phyloP scores from a whole-genome alignment of 164 flowering plant genomes.

The Annona cherimola region DNA sequence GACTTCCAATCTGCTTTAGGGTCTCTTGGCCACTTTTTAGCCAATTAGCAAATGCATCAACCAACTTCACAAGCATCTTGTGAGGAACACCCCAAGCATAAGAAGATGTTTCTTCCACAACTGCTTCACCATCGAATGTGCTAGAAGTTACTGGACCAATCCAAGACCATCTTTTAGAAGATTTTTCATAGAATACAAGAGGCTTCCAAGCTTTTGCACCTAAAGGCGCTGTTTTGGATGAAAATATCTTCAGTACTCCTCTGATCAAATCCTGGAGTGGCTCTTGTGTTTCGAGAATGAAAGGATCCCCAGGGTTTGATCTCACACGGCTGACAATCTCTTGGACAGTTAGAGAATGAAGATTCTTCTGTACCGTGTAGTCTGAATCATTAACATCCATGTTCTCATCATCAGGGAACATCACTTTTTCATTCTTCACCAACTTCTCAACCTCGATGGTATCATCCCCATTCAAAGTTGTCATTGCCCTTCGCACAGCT shows the following conservation, averaged over 20 bases:
- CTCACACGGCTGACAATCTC: conserved; percentile 83
- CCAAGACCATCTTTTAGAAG: conserved; percentile 89
- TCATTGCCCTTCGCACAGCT: conserved; percentile 85
- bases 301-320: conserved; percentile 91
- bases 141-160: conserved; percentile 51
- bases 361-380: conserved; percentile 20
- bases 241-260: conserved; percentile 82
- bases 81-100: conserved; percentile 85
- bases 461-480: conserved; percentile 60
- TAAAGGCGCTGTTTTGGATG: conserved; percentile 85
- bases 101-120: conserved; percentile 71
- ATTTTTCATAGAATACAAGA: conserved; percentile 62
- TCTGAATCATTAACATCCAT: conserved; percentile 24
- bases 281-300: conserved; percentile 70
- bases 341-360: conserved; percentile 71
- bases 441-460: conserved; percentile 28
- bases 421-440: conserved; percentile 23
- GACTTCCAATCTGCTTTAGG: conserved; percentile 83
- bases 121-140: conserved; percentile 44
- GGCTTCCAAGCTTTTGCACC: conserved; percentile 96
- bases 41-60: conserved; percentile 97
- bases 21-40: conserved; percentile 93
- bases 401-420: conserved; percentile 16
- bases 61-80: conserved; percentile 93
- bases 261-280: conserved; percentile 92